Evolutionary conservation across 2,329 filamentous ascomycete genomes (phyloP).

Genomic region (Bipolaris bicolor): DNA sequence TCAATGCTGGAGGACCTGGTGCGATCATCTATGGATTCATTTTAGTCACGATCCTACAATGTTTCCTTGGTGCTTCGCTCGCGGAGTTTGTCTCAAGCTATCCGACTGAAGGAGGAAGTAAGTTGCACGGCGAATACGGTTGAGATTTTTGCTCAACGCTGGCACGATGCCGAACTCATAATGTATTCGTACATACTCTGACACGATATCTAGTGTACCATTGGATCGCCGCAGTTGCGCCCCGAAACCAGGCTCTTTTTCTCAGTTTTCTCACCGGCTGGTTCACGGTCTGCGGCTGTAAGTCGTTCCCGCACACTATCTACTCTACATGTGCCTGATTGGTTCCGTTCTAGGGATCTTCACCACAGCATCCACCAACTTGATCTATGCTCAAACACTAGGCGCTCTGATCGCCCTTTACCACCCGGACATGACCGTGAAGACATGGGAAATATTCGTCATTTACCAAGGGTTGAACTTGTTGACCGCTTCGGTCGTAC

Average conservation of each 20-base stretch:
- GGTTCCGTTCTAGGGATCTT: conserved; percentile 11
- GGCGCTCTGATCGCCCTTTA: conserved; percentile 17
- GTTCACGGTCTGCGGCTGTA: conserved; percentile 19
- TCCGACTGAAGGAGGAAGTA: conserved; percentile 16
- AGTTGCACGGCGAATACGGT: background rate
- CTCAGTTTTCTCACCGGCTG: conserved; percentile 19
- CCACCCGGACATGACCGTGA: conserved; percentile 9
- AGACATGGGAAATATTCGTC: conserved; percentile 16
- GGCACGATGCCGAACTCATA: no score
- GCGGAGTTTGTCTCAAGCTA: conserved; percentile 19
- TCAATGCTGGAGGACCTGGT: conserved; percentile 17
- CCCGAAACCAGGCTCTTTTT: conserved; percentile 11
- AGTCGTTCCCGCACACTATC: background rate
- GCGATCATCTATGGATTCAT: conserved; percentile 19
- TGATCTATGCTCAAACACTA: conserved; percentile 17
- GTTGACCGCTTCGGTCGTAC: conserved; percentile 12
- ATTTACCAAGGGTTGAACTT: conserved; percentile 18
- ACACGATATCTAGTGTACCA: conserved; percentile 8
- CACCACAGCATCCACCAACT: conserved; percentile 18
- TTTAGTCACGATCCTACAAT: conserved; percentile 15
- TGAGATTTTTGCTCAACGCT: no score
- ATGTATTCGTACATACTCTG: background rate
- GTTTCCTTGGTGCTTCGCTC: conserved; percentile 16
- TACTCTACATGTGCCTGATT: background rate
- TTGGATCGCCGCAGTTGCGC: conserved; percentile 18